Percentiles rank a stretch among this genome's conserved stretches.
These are phyloP conservation scores for Isabelozyma gotoi DNA, from an alignment of 805 yeast genomes.

Conservation along the genomic window DNA sequence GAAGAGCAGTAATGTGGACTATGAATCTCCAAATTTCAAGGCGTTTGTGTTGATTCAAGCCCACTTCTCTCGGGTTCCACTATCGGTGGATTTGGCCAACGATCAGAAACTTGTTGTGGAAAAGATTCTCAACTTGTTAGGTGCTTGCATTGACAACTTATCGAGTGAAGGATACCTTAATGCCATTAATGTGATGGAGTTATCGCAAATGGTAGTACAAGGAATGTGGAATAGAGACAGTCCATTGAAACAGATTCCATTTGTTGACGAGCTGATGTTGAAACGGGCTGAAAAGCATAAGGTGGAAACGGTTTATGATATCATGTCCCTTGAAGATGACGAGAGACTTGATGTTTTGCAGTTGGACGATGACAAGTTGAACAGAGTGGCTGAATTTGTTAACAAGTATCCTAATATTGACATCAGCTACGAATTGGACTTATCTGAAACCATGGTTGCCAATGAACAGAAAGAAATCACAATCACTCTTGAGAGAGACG, in stretches of 20 bases:
- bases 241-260: slow-evolving; percentile 81
- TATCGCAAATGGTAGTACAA: slow-evolving; percentile 85
- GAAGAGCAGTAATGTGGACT: slow-evolving; percentile 42
- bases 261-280: slow-evolving; percentile 50
- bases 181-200: slow-evolving; percentile 81
- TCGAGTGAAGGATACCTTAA: slow-evolving; percentile 79
- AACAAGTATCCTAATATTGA: slow-evolving; percentile 89
- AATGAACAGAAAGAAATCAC: slow-evolving; percentile 49
- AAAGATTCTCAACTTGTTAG: slow-evolving; percentile 49
- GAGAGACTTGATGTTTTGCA: slow-evolving; percentile 62
- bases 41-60: slow-evolving; percentile 78
- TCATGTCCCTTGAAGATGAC: slow-evolving; percentile 79
- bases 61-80: slow-evolving; percentile 63
- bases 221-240: slow-evolving; percentile 81
- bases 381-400: slow-evolving; percentile 80
- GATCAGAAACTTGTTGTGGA: slow-evolving; percentile 59
- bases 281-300: slow-evolving; percentile 52
- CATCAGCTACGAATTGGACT: slow-evolving; percentile 50
- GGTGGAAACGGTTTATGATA: slow-evolving; percentile 75
- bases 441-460: slow-evolving; percentile 39
- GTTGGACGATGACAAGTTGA: slow-evolving; percentile 49
- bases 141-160: slow-evolving; percentile 71
- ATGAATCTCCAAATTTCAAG: slow-evolving; percentile 60
- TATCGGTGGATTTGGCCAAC: slow-evolving; percentile 57
- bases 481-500: slow-evolving; percentile 65